A percentile compares a stretch with the other conserved stretches of the same genome.
phyloP scores from a whole-genome alignment of 106 monocot species.

The Allium sativum region DNA sequence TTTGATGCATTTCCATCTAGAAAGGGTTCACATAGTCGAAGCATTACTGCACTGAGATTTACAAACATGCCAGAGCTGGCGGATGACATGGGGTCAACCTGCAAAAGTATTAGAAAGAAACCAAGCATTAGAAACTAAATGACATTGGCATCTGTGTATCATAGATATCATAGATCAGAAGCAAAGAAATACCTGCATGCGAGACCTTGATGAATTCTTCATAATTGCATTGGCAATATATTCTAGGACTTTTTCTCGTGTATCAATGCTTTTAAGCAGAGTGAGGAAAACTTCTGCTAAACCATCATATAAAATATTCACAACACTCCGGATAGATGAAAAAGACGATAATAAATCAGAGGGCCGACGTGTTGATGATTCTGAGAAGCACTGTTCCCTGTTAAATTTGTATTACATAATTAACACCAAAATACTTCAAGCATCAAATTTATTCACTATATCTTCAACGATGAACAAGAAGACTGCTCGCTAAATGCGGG shows the following conservation, averaged over 20 bases:
- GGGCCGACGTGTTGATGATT: slow-evolving; percentile 63
- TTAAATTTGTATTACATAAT: background rate
- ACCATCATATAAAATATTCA: slow-evolving; percentile 89
- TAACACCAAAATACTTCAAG: too few relatives aligned
- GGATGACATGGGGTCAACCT: slow-evolving; percentile 69
- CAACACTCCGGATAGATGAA: slow-evolving; percentile 71
- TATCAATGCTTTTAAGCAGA: slow-evolving; percentile 77
- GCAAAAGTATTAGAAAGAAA: slow-evolving; percentile 5
- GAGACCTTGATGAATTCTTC: slow-evolving; percentile 71
- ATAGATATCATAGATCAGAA: too few relatives aligned
- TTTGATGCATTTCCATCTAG: slow-evolving; percentile 65
- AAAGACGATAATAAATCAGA: slow-evolving; percentile 83
- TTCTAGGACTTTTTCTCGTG: slow-evolving; percentile 74
- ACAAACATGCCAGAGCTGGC: slow-evolving; percentile 89
- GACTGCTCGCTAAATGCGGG: too few relatives aligned
- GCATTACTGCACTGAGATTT: slow-evolving; percentile 89
- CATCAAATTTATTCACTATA: too few relatives aligned
- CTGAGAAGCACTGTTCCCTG: slow-evolving; percentile 88
- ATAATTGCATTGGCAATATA: slow-evolving; percentile 74
- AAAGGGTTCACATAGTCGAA: slow-evolving; percentile 96
- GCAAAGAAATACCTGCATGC: slow-evolving; percentile 57
- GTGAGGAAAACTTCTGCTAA: slow-evolving; percentile 59
- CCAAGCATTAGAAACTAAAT: too few relatives aligned
- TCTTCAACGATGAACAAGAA: too few relatives aligned
- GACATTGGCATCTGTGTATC: too few relatives aligned